Percentiles rank a stretch among this genome's conserved stretches.
phyloP scores from a whole-genome alignment of 2,329 filamentous ascomycete species.

The Blastomyces percursus region DNA sequence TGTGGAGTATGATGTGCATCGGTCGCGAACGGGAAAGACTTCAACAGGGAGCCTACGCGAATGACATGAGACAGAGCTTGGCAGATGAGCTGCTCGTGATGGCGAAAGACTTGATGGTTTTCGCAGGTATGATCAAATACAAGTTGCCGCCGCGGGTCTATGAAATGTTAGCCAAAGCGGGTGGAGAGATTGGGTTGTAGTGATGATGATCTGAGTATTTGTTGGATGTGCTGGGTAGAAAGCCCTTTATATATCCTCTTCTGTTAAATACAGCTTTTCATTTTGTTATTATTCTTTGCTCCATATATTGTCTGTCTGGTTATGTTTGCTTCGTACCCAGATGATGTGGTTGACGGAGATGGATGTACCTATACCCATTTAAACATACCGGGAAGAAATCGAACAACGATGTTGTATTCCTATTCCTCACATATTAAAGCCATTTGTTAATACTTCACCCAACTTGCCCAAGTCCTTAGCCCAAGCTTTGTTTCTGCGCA shows the following conservation, averaged over 20 bases:
- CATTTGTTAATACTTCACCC: not conserved
- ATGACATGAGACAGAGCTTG: constrained; percentile 38
- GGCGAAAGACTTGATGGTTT: constrained; percentile 83
- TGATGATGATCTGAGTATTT: constrained; percentile 18
- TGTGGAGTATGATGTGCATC: constrained; percentile 88
- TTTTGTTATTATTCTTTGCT: not conserved
- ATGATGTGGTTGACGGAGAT: not conserved
- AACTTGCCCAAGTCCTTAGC: not conserved
- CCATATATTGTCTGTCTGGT: not conserved
- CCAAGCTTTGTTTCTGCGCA: not conserved
- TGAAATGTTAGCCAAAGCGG: constrained; percentile 74
- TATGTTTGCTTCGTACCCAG: not conserved
- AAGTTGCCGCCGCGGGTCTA: constrained; percentile 77
- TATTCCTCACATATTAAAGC: not conserved
- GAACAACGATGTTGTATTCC: not conserved
- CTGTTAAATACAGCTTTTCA: not conserved
- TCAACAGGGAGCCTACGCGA: constrained; percentile 58
- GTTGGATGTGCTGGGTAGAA: not conserved
- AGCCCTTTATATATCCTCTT: not conserved
- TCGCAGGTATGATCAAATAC: constrained; percentile 85
- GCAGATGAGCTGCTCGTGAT: constrained; percentile 64
- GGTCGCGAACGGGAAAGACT: constrained; percentile 65
- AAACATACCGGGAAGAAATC: not conserved
- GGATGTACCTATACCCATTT: not conserved
- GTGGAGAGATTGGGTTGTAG: constrained; percentile 49